These are phyloP conservation scores for Mycena vitilis DNA, from an alignment of 768 basidiomycete species.

Conservation along the genomic window DNA sequence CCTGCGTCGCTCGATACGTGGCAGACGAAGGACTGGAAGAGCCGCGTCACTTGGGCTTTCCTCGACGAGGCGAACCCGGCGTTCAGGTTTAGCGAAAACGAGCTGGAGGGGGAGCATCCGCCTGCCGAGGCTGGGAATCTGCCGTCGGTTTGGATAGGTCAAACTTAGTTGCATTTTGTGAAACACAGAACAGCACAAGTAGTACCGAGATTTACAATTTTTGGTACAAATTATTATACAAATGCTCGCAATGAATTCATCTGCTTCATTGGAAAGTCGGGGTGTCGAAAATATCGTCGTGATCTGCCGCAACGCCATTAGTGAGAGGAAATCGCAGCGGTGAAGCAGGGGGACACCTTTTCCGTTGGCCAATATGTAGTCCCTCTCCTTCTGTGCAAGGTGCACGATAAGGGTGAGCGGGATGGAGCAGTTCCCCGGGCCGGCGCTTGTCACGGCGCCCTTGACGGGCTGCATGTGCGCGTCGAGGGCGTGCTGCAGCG, in stretches of 20 bases:
- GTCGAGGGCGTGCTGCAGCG: constrained; percentile 79
- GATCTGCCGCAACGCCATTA: constrained; percentile 47
- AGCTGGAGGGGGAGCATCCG: neutral
- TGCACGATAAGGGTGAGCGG: constrained; percentile 92
- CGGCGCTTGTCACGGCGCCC: constrained; percentile 73
- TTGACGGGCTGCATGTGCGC: constrained; percentile 73
- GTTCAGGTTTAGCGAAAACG: constrained; percentile 5
- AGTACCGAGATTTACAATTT: too few species aligned
- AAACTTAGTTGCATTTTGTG: too few species aligned
- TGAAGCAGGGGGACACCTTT: constrained; percentile 54
- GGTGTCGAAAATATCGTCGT: constrained; percentile 57
- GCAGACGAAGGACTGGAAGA: constrained; percentile 41
- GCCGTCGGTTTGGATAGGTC: too few species aligned
- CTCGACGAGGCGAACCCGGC: constrained; percentile 5
- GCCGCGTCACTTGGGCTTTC: constrained; percentile 4
- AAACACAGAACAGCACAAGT: too few species aligned
- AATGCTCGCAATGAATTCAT: too few species aligned
- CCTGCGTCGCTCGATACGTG: constrained; percentile 28
- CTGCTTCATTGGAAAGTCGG: constrained; percentile 50
- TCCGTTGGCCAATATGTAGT: constrained; percentile 70
- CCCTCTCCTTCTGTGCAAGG: constrained; percentile 67
- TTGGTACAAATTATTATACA: too few species aligned
- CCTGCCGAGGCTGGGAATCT: too few species aligned
- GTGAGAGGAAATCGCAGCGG: neutral
- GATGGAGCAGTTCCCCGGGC: constrained; percentile 85